These are phyloP conservation scores for Beauveria sp. DNA, from an alignment of 2,329 filamentous ascomycete genomes.

Conservation along the genomic window DNA sequence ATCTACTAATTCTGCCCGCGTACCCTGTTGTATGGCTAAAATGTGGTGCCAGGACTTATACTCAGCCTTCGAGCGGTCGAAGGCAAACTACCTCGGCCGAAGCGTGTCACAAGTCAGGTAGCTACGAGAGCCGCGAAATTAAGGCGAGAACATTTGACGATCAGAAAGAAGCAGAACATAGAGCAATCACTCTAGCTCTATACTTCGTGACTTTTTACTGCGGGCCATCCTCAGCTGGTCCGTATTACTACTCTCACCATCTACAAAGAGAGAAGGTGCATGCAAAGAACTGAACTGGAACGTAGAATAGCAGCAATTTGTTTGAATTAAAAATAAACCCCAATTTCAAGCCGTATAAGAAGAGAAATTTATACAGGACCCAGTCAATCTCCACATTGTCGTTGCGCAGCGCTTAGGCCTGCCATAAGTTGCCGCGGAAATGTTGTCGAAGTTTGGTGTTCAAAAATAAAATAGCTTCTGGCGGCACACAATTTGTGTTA, in stretches of 20 bases:
- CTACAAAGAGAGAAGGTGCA: neutral
- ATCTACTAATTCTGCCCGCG: too few species aligned
- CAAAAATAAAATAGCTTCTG: neutral
- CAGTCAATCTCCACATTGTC: neutral
- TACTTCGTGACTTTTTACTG: too few species aligned
- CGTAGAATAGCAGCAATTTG: neutral
- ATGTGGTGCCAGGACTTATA: too few species aligned
- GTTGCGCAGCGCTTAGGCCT: neutral
- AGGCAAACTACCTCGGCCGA: too few species aligned
- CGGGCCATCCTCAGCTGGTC: neutral
- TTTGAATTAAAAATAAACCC: neutral
- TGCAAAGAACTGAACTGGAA: neutral
- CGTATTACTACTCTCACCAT: neutral
- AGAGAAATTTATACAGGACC: neutral
- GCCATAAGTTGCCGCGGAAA: neutral
- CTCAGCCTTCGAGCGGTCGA: too few species aligned
- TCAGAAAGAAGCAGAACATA: too few species aligned
- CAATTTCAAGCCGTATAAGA: conserved; percentile 3
- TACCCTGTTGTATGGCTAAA: too few species aligned
- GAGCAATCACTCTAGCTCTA: too few species aligned
- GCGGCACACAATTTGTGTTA: neutral
- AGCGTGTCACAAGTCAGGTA: too few species aligned
- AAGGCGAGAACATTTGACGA: too few species aligned
- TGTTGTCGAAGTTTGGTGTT: neutral
- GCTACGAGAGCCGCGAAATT: too few species aligned